A percentile compares a stretch with the other conserved stretches of the same genome.
phyloP scores from a whole-genome alignment of 352 stramenopile genomes.

The Halophytophthora polymorphica region DNA sequence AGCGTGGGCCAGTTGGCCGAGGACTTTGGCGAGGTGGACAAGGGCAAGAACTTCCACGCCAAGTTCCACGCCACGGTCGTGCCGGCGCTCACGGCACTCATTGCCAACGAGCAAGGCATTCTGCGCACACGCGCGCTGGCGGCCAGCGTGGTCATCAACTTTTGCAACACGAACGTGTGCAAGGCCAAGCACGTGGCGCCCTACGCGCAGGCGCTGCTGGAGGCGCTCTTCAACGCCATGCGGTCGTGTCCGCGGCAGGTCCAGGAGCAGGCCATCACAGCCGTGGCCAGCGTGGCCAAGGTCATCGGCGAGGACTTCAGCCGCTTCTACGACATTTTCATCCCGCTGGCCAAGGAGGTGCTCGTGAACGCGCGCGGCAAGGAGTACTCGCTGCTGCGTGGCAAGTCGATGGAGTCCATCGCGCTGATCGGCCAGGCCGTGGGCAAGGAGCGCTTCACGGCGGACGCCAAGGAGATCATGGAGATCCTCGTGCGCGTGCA shows the following conservation, averaged over 20 bases:
- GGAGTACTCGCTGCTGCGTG: constrained; percentile 77
- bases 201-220: constrained; percentile 65
- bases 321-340: constrained; percentile 86
- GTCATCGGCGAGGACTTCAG: constrained; percentile 78
- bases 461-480: constrained; percentile 84
- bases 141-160: constrained; percentile 81
- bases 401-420: constrained; percentile 88
- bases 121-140: constrained; percentile 74
- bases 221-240: constrained; percentile 79
- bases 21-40: constrained; percentile 81
- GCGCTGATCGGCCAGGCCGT: constrained; percentile 85
- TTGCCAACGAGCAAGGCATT: constrained; percentile 61
- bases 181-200: constrained; percentile 71
- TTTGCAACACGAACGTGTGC: constrained; percentile 84
- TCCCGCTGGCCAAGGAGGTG: constrained; percentile 83
- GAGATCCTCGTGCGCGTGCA: constrained; percentile 81
- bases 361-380: constrained; percentile 71
- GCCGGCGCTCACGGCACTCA: constrained; percentile 59
- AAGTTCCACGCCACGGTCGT: constrained; percentile 69
- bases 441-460: constrained; percentile 78
- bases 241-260: constrained; percentile 75
- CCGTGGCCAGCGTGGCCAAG: constrained; percentile 81
- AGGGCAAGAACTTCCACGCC: constrained; percentile 87
- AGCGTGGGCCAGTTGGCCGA: constrained; percentile 81
- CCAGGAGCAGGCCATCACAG: constrained; percentile 86